A percentile compares a stretch with the other conserved stretches of the same genome.
Conservation (phyloP, 2,329 filamentous ascomycete genomes). For the Diaporthe batatas region DNA sequence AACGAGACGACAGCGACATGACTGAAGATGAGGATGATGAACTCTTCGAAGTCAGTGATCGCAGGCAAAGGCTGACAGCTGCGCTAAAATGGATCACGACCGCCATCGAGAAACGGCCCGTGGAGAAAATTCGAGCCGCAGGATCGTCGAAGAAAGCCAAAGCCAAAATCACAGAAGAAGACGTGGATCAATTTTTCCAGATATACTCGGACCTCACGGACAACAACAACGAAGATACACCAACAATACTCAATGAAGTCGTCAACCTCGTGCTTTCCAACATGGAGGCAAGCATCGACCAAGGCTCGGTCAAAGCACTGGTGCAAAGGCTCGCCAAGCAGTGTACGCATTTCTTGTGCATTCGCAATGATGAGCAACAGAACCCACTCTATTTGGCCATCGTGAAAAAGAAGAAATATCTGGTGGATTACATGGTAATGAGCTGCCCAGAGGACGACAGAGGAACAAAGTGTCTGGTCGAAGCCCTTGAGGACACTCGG, state of each 20-base stretch:
- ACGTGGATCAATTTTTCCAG: not conserved
- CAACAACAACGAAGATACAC: not conserved
- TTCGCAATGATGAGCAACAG: not conserved
- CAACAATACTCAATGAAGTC: not conserved
- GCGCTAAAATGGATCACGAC: not conserved
- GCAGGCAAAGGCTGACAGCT: not conserved
- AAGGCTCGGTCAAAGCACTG: not conserved
- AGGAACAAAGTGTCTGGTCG: not conserved
- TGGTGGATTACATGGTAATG: not conserved
- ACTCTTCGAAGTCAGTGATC: not conserved
- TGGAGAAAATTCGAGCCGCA: too few relatives aligned
- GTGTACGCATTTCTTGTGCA: not conserved
- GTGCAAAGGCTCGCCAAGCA: not conserved
- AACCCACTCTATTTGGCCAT: constrained; percentile 12
- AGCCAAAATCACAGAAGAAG: constrained; percentile 11
- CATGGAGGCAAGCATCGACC: not conserved
- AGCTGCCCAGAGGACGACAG: not conserved
- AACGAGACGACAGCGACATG: not conserved
- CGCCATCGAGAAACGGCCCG: not conserved
- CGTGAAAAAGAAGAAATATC: not conserved
- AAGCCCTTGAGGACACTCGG: not conserved
- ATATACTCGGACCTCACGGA: not conserved
- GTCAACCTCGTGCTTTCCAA: not conserved
- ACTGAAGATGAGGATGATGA: not conserved
- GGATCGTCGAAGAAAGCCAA: not conserved